These are phyloP conservation scores for Claviceps africana DNA, from an alignment of 2,329 filamentous ascomycete species.

Conservation along the genomic window DNA sequence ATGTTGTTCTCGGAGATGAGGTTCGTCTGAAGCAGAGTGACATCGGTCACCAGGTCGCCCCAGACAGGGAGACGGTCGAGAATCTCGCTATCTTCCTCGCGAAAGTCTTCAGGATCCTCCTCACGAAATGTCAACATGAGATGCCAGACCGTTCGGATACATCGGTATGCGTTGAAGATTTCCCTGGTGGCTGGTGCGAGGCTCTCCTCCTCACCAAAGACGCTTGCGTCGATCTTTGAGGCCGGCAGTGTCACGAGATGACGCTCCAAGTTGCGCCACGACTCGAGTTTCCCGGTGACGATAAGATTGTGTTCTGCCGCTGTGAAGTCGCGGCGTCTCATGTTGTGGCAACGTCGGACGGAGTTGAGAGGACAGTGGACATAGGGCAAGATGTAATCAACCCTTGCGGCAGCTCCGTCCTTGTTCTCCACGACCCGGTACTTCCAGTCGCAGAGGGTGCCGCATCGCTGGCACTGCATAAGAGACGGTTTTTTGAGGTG, in stretches of 20 bases:
- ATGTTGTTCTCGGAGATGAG: background rate
- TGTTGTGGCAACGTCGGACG: background rate
- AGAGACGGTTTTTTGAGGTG: background rate
- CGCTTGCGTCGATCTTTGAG: background rate
- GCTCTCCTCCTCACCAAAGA: background rate
- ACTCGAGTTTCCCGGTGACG: background rate
- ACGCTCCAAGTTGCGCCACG: background rate
- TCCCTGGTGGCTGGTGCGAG: background rate
- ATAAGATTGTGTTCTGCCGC: too few relatives aligned
- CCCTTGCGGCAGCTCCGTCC: background rate
- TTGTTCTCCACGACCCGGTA: background rate
- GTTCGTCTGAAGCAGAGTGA: background rate
- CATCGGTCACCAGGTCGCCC: constrained; percentile 2
- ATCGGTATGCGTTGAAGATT: constrained; percentile 1
- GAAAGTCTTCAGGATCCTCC: background rate
- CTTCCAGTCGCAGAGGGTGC: constrained; percentile 2
- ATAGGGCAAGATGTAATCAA: background rate
- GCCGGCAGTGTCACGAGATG: background rate
- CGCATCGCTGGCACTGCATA: constrained; percentile 1
- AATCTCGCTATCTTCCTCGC: background rate
- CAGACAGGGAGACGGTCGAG: background rate
- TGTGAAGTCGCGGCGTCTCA: background rate
- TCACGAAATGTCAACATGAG: background rate
- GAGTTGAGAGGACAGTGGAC: background rate
- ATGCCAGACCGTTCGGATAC: background rate